Evolutionary conservation across 2,329 filamentous ascomycete genomes (phyloP).

Genomic region (Acarospora socialis): DNA sequence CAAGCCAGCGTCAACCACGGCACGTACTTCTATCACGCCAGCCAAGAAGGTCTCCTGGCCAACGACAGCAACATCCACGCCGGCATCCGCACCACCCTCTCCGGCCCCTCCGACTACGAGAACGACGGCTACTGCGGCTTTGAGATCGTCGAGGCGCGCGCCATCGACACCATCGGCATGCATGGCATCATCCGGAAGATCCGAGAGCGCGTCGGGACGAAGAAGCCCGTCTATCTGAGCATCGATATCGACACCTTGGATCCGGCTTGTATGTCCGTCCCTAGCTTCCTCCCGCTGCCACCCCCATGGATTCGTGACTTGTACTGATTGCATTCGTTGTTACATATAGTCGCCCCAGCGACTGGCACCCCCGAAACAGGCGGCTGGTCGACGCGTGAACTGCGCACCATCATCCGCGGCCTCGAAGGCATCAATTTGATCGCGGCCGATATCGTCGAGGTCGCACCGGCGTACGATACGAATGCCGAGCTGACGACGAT

Average conservation of each 20-base stretch:
- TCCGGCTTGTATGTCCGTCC: slow-evolving; percentile 48
- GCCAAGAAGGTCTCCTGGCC: slow-evolving; percentile 59
- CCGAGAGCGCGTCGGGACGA: slow-evolving; percentile 56
- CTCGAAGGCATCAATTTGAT: slow-evolving; percentile 44
- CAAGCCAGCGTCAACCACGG: slow-evolving; percentile 72
- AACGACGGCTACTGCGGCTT: slow-evolving; percentile 79
- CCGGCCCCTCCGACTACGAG: slow-evolving; percentile 65
- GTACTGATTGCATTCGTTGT: slow-evolving; percentile 16
- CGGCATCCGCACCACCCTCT: slow-evolving; percentile 70
- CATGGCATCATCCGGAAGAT: slow-evolving; percentile 70
- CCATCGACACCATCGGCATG: slow-evolving; percentile 54
- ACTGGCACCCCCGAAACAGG: slow-evolving; percentile 49
- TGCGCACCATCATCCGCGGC: slow-evolving; percentile 44
- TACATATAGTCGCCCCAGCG: slow-evolving; percentile 24
- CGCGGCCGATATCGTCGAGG: slow-evolving; percentile 48
- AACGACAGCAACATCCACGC: slow-evolving; percentile 83
- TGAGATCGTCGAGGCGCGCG: slow-evolving; percentile 62
- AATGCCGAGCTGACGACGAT: slow-evolving; percentile 42
- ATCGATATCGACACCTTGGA: slow-evolving; percentile 84
- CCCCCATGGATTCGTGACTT: neutral
- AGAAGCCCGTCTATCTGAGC: slow-evolving; percentile 63
- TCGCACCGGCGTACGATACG: slow-evolving; percentile 48
- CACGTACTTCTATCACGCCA: slow-evolving; percentile 76
- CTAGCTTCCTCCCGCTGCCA: neutral
- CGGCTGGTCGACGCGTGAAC: slow-evolving; percentile 46